Percentiles rank a stretch among this genome's conserved stretches.
These are phyloP conservation scores for Trichosporon inkin DNA, from an alignment of 1,284 basidiomycete species.

Conservation along the genomic window DNA sequence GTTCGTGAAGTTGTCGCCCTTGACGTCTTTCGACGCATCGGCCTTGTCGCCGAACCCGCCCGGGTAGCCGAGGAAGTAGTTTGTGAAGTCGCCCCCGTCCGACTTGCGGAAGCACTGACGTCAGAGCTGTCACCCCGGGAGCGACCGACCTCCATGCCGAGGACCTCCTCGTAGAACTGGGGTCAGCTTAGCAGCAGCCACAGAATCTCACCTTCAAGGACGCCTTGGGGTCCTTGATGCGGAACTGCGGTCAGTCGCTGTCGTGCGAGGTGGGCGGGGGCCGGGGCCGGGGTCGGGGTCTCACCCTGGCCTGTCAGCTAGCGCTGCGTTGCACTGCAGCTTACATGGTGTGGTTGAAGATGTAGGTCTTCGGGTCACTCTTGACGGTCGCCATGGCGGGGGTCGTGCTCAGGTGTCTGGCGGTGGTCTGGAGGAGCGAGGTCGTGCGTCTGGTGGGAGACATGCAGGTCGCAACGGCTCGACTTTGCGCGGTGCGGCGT, in stretches of 20 bases:
- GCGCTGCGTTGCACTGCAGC: neutral
- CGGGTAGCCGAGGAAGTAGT: slow-evolving; percentile 49
- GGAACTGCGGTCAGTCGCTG: slow-evolving; percentile 63
- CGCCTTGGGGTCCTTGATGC: slow-evolving; percentile 79
- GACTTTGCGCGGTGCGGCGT: too few relatives aligned
- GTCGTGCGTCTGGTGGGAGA: neutral
- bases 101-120: slow-evolving; percentile 40
- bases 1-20: slow-evolving; percentile 37
- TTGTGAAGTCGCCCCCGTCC: slow-evolving; percentile 48
- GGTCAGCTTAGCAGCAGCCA: neutral
- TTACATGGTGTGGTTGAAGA: slow-evolving; percentile 69
- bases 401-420: neutral
- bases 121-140: neutral
- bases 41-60: slow-evolving; percentile 36
- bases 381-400: slow-evolving; percentile 31
- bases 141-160: slow-evolving; percentile 70
- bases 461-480: neutral
- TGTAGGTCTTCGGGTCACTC: slow-evolving; percentile 38
- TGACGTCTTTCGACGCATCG: slow-evolving; percentile 40
- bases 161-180: slow-evolving; percentile 66
- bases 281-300: neutral
- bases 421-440: neutral
- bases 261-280: neutral
- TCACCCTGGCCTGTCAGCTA: slow-evolving; percentile 4
- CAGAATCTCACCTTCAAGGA: slow-evolving; percentile 49